Evolutionary conservation across 2,329 filamentous ascomycete species (phyloP), one percentile per base, ranked within the genome.

Genomic region (Xylariomycetidae sp.): DNA sequence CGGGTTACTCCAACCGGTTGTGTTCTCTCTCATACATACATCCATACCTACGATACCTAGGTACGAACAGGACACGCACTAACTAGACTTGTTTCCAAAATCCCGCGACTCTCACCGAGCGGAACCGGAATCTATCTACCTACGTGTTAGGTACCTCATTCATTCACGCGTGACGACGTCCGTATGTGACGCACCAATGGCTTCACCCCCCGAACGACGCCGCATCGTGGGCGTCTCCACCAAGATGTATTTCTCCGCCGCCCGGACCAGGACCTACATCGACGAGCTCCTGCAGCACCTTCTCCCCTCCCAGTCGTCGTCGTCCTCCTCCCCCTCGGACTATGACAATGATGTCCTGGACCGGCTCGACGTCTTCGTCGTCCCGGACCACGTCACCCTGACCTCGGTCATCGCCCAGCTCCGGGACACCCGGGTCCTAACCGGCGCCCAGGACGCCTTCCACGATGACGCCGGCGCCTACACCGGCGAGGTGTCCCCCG

Each of bases 221-320:
- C 79, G 78, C 50, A 67, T 88, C 40, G 69, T 88, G 39, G 83
- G 84, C 57, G 79, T 87, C 44, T 84, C 79, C 29, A 77, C 83
- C 25, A 88, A 88, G 53, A 85, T 88, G 77, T 88, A 89, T 70
- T 89, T 89, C 62, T 76, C 80, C 41, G 72, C 81, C 7, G 61
- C 72, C 9, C 69, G 70, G 40, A 88, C 84, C 2, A 62, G 70
- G 28, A 51, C 67, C 35, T 82, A 81, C 53, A 63, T 76, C 53
- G 45, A 58, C 31, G 60, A 61, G 6, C 57, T 83, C 12, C 59
- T 76, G 11, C 45, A 62, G 18, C 66, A 66, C 7, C 54, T 73
- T 55, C 66, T 14, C 59, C 67, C 16, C 53, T 64, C 20, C 53
- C 63, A 4, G 50, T 63, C 14, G 28, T 37, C 27, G 7, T 31